Conservation (phyloP, 805 yeast genomes). For the Naumovozyma castellii region DNA sequence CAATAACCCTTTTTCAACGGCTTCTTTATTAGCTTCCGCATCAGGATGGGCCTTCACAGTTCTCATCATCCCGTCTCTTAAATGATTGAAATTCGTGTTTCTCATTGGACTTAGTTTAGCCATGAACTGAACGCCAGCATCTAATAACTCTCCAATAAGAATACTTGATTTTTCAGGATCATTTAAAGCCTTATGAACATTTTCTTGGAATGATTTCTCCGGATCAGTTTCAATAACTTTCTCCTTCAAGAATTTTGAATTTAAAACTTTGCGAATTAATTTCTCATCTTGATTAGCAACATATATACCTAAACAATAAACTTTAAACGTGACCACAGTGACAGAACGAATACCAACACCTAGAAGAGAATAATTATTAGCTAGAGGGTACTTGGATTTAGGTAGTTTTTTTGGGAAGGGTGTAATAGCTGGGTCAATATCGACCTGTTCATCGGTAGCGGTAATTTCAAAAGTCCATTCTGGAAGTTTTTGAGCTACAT, state of each 20-base stretch:
- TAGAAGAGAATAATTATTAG: conserved; percentile 42
- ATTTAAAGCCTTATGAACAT: conserved; percentile 36
- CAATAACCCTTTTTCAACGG: conserved; percentile 52
- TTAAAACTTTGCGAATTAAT: conserved; percentile 34
- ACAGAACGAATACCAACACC: conserved; percentile 82
- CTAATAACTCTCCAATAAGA: conserved; percentile 48
- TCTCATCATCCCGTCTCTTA: conserved; percentile 67
- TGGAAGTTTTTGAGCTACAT: background rate
- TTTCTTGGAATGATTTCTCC: conserved; percentile 31
- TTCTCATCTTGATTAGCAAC: conserved; percentile 50
- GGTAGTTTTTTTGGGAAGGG: conserved; percentile 35
- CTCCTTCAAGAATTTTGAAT: conserved; percentile 34
- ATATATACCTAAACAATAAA: conserved; percentile 81
- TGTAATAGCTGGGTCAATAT: conserved; percentile 41
- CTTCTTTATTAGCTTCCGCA: conserved; percentile 41
- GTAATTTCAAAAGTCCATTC: background rate
- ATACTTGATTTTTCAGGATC: conserved; percentile 45
- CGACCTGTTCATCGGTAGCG: conserved; percentile 26
- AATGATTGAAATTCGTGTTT: conserved; percentile 83
- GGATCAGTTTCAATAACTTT: conserved; percentile 30
- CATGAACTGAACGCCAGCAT: conserved; percentile 49
- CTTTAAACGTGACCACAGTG: conserved; percentile 72
- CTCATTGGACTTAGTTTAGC: conserved; percentile 79
- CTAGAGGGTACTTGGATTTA: conserved; percentile 21
- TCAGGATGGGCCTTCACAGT: conserved; percentile 61